Conservation (phyloP, 257 asterid species). For the Solanum chiquidenum region DNA sequence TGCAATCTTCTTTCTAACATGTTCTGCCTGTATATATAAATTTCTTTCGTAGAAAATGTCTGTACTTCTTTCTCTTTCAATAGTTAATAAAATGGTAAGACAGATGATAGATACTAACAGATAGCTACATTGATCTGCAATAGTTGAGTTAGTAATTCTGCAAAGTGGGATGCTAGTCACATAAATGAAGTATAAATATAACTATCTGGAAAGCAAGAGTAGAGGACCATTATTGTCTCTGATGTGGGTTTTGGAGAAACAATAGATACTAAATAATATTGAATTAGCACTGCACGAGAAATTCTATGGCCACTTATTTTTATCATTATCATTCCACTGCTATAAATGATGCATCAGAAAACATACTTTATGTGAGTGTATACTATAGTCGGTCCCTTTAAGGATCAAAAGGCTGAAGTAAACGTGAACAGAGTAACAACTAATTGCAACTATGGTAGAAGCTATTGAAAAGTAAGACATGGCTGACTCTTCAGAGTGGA, state of each 20-base stretch:
- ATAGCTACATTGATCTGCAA: neutral
- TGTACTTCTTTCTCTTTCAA: neutral
- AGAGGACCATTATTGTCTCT: neutral
- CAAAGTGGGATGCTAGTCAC: neutral
- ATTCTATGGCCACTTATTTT: neutral
- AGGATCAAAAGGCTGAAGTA: neutral
- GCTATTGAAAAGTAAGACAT: neutral
- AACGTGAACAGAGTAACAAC: neutral
- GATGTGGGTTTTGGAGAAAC: neutral
- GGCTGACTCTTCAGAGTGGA: neutral
- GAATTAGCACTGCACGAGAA: neutral
- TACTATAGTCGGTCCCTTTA: neutral
- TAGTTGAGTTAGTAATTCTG: neutral
- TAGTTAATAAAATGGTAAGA: neutral
- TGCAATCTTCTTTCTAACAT: conserved; percentile 2
- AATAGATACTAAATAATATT: neutral
- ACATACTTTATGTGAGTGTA: neutral
- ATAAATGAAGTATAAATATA: neutral
- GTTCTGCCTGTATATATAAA: neutral
- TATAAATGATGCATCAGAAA: neutral
- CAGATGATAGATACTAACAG: neutral
- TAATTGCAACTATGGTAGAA: neutral
- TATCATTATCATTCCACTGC: neutral
- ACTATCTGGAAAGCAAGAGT: neutral
- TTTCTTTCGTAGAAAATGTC: neutral